phyloP scores from a whole-genome alignment of 169 alveolate species.

The Cryptosporidium andersoni region DNA sequence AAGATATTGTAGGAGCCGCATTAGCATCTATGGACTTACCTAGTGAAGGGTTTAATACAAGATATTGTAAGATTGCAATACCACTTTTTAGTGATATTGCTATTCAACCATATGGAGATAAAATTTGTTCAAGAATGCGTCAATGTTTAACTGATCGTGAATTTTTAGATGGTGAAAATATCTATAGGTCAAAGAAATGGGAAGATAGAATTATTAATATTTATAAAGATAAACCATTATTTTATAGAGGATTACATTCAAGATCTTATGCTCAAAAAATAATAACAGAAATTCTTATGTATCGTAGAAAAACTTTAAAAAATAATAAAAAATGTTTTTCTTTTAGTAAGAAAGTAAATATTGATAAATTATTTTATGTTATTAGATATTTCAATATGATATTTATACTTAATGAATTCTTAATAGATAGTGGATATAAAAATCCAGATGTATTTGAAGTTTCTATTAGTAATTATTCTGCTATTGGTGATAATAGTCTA shows the following conservation, averaged over 20 bases:
- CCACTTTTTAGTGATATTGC: conserved; percentile 51
- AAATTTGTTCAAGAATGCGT: conserved; percentile 29
- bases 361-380: conserved; percentile 39
- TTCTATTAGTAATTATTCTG: conserved; percentile 24
- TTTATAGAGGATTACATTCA: conserved; percentile 61
- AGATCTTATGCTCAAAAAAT: conserved; percentile 67
- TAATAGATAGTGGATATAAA: conserved; percentile 19
- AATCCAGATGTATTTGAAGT: conserved; percentile 59
- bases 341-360: not conserved
- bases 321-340: not conserved
- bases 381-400: conserved; percentile 43
- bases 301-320: not conserved
- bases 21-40: conserved; percentile 63
- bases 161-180: conserved; percentile 13
- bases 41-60: conserved; percentile 45
- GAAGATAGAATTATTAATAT: conserved; percentile 29
- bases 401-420: conserved; percentile 49
- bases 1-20: conserved; percentile 60
- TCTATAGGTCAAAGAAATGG: conserved; percentile 1
- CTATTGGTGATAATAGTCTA: conserved; percentile 27
- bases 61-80: conserved; percentile 17
- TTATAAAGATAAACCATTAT: conserved; percentile 50
- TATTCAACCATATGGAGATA: not conserved
- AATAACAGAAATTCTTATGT: conserved; percentile 16
- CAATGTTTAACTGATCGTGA: conserved; percentile 31